Evolutionary conservation across 1,284 basidiomycete species (phyloP).

Genomic region (Sanguinoderma infundibulare): DNA sequence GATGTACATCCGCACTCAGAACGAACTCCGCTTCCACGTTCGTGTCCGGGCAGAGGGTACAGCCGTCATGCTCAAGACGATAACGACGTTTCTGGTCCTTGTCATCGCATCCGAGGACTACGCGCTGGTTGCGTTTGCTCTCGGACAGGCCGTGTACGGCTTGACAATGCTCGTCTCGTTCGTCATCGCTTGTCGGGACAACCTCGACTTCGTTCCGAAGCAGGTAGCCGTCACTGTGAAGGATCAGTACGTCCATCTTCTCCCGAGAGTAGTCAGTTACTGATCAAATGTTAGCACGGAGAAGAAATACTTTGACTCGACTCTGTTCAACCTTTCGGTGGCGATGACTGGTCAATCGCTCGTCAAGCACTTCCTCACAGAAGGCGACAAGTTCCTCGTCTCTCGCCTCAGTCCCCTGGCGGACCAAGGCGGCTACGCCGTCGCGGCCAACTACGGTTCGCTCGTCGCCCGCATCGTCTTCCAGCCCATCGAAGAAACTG

Average conservation of each 20-base stretch:
- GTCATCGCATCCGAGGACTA: slow-evolving; percentile 51
- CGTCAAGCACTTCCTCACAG: slow-evolving; percentile 94
- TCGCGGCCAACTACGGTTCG: slow-evolving; percentile 95
- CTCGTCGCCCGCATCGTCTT: slow-evolving; percentile 90
- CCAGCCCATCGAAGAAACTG: slow-evolving; percentile 91
- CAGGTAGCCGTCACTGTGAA: slow-evolving; percentile 28
- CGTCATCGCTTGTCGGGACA: slow-evolving; percentile 30
- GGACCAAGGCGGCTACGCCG: slow-evolving; percentile 92
- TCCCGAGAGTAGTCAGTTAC: neutral
- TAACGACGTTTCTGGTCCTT: slow-evolving; percentile 71
- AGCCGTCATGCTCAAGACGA: slow-evolving; percentile 77
- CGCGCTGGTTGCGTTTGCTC: slow-evolving; percentile 81
- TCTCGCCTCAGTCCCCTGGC: slow-evolving; percentile 81
- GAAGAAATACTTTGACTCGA: slow-evolving; percentile 50
- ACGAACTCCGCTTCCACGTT: slow-evolving; percentile 64
- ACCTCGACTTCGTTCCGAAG: slow-evolving; percentile 27
- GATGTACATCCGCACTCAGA: slow-evolving; percentile 81
- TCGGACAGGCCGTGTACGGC: slow-evolving; percentile 79
- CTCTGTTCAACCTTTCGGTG: slow-evolving; percentile 61
- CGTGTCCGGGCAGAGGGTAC: slow-evolving; percentile 84
- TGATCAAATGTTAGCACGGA: slow-evolving; percentile 24
- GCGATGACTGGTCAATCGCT: slow-evolving; percentile 88
- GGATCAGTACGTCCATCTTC: slow-evolving; percentile 34
- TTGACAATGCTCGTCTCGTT: slow-evolving; percentile 41
- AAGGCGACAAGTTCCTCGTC: slow-evolving; percentile 92